These are phyloP conservation scores for Schoenoplectus tabernaemontani DNA, from an alignment of 202 grass and related monocot species.

Conservation along the genomic window DNA sequence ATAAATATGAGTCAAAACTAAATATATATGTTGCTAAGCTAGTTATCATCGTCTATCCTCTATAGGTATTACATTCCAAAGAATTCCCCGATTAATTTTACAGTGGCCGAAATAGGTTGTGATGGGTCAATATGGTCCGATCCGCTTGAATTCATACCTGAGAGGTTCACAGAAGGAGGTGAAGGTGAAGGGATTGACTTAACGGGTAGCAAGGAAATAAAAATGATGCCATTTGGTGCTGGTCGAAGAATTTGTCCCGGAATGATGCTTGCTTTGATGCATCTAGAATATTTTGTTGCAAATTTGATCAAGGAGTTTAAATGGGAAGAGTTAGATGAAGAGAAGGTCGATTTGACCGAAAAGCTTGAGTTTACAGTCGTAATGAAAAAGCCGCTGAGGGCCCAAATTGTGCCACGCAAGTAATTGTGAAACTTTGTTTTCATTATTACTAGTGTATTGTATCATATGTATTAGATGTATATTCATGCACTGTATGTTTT, in stretches of 20 bases:
- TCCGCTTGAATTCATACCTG: conserved; percentile 49
- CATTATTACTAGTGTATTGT: neutral
- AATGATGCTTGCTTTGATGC: conserved; percentile 55
- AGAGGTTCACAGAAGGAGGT: conserved; percentile 49
- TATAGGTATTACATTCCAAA: conserved; percentile 48
- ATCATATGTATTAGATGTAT: neutral
- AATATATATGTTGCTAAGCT: neutral
- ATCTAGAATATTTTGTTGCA: conserved; percentile 71
- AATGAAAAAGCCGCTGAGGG: conserved; percentile 57
- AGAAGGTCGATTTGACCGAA: conserved; percentile 56
- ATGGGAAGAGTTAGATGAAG: conserved; percentile 38
- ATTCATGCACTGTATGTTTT: neutral
- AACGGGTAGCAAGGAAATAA: conserved; percentile 66
- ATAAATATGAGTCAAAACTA: neutral
- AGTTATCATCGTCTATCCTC: neutral
- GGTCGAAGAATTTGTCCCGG: conserved; percentile 67
- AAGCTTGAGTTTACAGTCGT: conserved; percentile 55
- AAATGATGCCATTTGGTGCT: conserved; percentile 90
- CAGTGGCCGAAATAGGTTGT: conserved; percentile 37
- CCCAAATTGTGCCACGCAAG: conserved; percentile 24
- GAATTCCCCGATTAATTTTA: conserved; percentile 36
- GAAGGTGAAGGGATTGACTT: conserved; percentile 64
- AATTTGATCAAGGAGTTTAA: conserved; percentile 61
- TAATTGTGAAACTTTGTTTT: neutral
- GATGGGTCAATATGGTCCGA: conserved; percentile 49